Conservation (phyloP, 306 rosid species). For the Cucurbita argyrosperma region DNA sequence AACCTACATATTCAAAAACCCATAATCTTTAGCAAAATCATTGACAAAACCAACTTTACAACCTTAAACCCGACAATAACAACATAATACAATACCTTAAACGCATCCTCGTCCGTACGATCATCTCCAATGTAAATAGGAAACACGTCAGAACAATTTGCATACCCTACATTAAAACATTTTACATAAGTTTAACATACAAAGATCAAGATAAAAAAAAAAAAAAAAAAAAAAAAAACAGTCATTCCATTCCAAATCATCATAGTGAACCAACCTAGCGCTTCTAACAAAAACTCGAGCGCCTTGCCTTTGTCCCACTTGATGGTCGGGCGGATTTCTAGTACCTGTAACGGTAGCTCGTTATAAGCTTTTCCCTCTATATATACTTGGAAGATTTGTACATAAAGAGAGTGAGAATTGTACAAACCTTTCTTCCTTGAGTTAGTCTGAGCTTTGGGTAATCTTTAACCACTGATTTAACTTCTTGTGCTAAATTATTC, state of each 20-base stretch:
- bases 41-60: not conserved
- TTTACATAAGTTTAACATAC: not conserved
- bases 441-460: slow-evolving; percentile 70
- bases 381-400: not conserved
- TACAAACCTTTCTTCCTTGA: slow-evolving; percentile 86
- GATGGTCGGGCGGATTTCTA: slow-evolving; percentile 88
- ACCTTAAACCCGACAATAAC: not conserved
- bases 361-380: too few species aligned
- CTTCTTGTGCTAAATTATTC: slow-evolving; percentile 64
- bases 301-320: slow-evolving; percentile 99
- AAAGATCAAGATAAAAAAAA: too few species aligned
- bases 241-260: too few species aligned
- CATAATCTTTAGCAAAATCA: not conserved
- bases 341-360: slow-evolving; percentile 27
- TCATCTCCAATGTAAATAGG: slow-evolving; percentile 98
- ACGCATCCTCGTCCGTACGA: slow-evolving; percentile 92
- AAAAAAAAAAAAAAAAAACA: too few species aligned
- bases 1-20: slow-evolving; percentile 22
- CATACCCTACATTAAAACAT: slow-evolving; percentile 44
- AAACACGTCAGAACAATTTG: slow-evolving; percentile 65
- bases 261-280: slow-evolving; percentile 38
- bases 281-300: slow-evolving; percentile 72
- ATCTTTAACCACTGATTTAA: slow-evolving; percentile 63
- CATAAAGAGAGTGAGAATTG: not conserved
- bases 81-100: slow-evolving; percentile 44